phyloP scores from a whole-genome alignment of 2,329 filamentous ascomycete genomes.

The Teratosphaeriaceae sp. region DNA sequence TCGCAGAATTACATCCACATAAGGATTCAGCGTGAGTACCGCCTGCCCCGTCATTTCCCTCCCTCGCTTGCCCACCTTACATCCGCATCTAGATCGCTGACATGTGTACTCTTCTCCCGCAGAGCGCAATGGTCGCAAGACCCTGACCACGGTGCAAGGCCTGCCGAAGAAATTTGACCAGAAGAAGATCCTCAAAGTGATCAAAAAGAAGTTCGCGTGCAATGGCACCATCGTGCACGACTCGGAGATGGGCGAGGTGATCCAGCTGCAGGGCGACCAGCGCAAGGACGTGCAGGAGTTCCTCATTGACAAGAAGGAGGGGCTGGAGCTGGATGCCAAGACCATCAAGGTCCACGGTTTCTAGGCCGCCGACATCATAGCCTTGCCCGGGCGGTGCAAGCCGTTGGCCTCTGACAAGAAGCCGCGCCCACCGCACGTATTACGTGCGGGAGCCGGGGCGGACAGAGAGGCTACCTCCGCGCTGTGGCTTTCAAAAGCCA shows the following conservation, averaged over 20 bases:
- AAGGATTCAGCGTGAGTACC: constrained; percentile 88
- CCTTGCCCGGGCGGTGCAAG: constrained; percentile 3
- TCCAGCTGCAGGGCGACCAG: constrained; percentile 98
- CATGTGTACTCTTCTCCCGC: constrained; percentile 16
- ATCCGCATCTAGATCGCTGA: constrained; percentile 34
- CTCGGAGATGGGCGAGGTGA: constrained; percentile 97
- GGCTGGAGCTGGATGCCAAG: constrained; percentile 88
- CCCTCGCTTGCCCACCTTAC: constrained; percentile 1
- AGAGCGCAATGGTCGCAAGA: constrained; percentile 99
- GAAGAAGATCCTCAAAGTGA: constrained; percentile 99
- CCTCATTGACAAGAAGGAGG: constrained; percentile 91
- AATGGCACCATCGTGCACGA: constrained; percentile 99
- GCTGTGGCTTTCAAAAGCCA: background rate
- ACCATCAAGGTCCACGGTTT: constrained; percentile 74
- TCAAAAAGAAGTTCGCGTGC: constrained; percentile 99
- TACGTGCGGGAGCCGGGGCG: background rate
- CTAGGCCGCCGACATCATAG: constrained; percentile 14
- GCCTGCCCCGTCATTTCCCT: background rate
- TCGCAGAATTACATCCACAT: constrained; percentile 99
- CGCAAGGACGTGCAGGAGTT: constrained; percentile 98
- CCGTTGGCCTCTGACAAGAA: background rate
- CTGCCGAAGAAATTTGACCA: constrained; percentile 98
- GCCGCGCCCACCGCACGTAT: background rate
- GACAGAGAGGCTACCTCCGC: background rate
- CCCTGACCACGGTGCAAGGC: constrained; percentile 98